Evolutionary conservation across 768 basidiomycete genomes (phyloP).

Genomic region (Ramaria sp.): DNA sequence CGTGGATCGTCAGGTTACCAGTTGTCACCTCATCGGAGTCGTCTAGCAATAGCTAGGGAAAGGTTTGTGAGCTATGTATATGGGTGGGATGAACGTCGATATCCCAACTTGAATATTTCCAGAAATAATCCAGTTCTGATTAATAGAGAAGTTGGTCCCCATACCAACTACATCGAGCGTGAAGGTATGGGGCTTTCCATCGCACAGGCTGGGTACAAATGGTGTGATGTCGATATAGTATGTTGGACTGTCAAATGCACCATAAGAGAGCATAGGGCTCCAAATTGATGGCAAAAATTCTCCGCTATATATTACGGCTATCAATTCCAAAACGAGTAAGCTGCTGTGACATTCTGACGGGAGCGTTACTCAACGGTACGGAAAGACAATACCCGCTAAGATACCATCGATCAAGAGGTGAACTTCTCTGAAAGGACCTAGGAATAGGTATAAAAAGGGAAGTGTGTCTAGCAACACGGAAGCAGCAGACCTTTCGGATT

Average conservation of each 20-base stretch:
- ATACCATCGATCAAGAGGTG: slow-evolving; percentile 9
- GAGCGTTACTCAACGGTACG: background rate
- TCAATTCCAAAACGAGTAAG: background rate
- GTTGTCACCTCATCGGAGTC: slow-evolving; percentile 3
- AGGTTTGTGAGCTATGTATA: background rate
- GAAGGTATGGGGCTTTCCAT: slow-evolving; percentile 14
- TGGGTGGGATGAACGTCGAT: background rate
- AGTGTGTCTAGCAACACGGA: background rate
- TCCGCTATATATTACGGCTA: slow-evolving; percentile 12
- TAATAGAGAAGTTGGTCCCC: slow-evolving; percentile 10
- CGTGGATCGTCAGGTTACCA: slow-evolving; percentile 4
- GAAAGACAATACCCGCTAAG: slow-evolving; percentile 9
- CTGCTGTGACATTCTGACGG: background rate
- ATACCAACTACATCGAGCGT: slow-evolving; percentile 16
- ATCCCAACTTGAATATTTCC: slow-evolving; percentile 11
- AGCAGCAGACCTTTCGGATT: background rate
- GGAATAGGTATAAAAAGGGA: background rate
- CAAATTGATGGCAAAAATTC: slow-evolving; percentile 11
- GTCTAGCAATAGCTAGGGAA: background rate
- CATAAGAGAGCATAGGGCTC: slow-evolving; percentile 12
- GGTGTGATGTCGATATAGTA: slow-evolving; percentile 13
- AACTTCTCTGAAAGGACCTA: slow-evolving; percentile 12
- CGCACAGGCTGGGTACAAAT: slow-evolving; percentile 8
- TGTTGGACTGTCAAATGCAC: slow-evolving; percentile 12
- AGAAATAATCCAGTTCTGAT: slow-evolving; percentile 11